These are phyloP conservation scores for Lineolata rhizophorae DNA, from an alignment of 495 filamentous ascomycete species.

Conservation along the genomic window DNA sequence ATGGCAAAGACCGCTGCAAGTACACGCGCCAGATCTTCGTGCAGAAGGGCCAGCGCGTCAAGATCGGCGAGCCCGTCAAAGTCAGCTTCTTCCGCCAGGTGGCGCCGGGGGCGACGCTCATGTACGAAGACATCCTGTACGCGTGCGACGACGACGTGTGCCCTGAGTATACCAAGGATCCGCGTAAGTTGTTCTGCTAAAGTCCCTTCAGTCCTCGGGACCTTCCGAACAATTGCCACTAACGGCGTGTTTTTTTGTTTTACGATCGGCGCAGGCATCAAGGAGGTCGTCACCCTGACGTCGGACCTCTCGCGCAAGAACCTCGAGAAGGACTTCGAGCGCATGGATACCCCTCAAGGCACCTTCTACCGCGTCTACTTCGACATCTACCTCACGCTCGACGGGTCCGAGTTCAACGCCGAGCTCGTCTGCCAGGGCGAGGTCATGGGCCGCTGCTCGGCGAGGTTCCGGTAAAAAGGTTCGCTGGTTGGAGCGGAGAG, in stretches of 20 bases:
- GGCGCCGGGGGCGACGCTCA: constrained; percentile 87
- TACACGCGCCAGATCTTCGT: constrained; percentile 98
- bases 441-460: constrained; percentile 91
- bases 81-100: constrained; percentile 98
- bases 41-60: constrained; percentile 94
- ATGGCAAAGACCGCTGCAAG: constrained; percentile 96
- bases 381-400: constrained; percentile 79
- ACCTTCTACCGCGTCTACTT: constrained; percentile 88
- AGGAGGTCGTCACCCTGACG: constrained; percentile 95
- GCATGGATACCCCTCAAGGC: constrained; percentile 97
- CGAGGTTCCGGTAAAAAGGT: constrained; percentile 59
- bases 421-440: constrained; percentile 97
- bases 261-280: constrained; percentile 69
- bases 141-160: constrained; percentile 97
- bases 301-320: constrained; percentile 95
- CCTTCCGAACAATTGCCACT: background rate
- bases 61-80: constrained; percentile 97
- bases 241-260: background rate
- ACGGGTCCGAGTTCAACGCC: constrained; percentile 93
- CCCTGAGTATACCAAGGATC: constrained; percentile 97
- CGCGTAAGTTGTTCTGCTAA: constrained; percentile 54
- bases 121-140: constrained; percentile 98
- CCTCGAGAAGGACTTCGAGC: constrained; percentile 94
- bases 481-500: too few relatives aligned
- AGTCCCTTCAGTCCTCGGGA: background rate